phyloP scores from a whole-genome alignment of 306 rosid genomes.

The Nissolia schottii region DNA sequence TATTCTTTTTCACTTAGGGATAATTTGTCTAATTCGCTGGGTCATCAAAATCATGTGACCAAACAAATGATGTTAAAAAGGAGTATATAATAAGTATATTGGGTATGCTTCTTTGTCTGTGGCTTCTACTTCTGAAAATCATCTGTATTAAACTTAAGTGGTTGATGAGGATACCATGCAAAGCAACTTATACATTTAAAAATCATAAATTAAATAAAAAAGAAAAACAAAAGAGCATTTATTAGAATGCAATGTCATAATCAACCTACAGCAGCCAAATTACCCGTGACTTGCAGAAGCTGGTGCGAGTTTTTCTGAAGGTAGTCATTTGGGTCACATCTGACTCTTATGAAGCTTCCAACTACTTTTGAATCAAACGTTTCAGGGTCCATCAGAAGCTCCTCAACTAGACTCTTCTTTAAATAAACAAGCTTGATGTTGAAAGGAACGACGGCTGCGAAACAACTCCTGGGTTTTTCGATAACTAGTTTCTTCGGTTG shows the following conservation, averaged over 20 bases:
- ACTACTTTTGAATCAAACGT: conserved; percentile 58
- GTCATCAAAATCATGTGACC: neutral
- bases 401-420: conserved; percentile 55
- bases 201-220: too few species aligned
- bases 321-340: conserved; percentile 71
- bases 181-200: conserved; percentile 6
- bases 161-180: neutral
- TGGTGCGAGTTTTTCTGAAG: conserved; percentile 74
- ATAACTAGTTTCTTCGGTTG: conserved; percentile 21
- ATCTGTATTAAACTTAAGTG: neutral
- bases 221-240: conserved; percentile 12
- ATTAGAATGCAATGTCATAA: conserved; percentile 1
- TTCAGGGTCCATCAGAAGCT: conserved; percentile 49
- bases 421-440: conserved; percentile 72
- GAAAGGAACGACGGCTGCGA: conserved; percentile 59
- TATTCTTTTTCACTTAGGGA: neutral
- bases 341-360: conserved; percentile 76
- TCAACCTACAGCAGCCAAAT: neutral
- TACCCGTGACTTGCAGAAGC: conserved; percentile 78
- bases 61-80: neutral
- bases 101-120: neutral
- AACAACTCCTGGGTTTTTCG: conserved; percentile 50
- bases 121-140: conserved; percentile 14
- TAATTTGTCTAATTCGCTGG: neutral
- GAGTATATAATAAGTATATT: neutral